Base-by-base conservation (phyloP, 225 moss, liverwort and hornwort species). In the Ulota crispa region DNA sequence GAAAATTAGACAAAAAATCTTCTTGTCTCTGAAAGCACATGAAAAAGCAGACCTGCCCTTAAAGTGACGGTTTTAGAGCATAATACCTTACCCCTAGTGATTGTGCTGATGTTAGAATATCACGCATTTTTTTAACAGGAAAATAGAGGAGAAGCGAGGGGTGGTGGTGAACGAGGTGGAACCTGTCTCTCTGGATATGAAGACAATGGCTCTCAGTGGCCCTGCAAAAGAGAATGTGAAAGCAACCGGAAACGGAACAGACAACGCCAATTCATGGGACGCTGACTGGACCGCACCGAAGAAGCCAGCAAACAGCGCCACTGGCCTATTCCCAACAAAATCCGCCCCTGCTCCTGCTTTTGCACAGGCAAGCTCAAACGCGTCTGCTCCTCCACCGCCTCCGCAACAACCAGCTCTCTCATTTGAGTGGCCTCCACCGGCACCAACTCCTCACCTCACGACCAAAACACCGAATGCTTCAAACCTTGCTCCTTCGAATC, bases 121-220 rank as follows among this genome's bases (percentile, higher is more conserved):
- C 64, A 52, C 70, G 36, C 73, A 32, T 0, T 11, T 28, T 20
- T 27, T 20, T 80, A 70, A 84, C 97, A 97, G 97, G 78, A 97
- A 95, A 88, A 85, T 97, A 78, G 97, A 97, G 89, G 97, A 93
- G 82, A 97, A 95, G 81, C 92, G 97, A 74, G 97, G 97, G 50
- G 89, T 97, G 80, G 90, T 91, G 60, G 95, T 97, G 13, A 93
- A 83, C 74, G 97, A 93, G 77, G 95, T 92, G 30, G 97, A 97
- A 83, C 97, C 97, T 36, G 93, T 97, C 36, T 93, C 97, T 54
- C 89, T 97, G 28, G 97, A 97, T 75, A 89, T 94, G 78, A 89
- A 91, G 73, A 90, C 92, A 9, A 95, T 97, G 95, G 97, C 97
- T 76, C 89, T 97, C 8, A 92, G 81, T 80, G 89, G 87, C 57